Evolutionary conservation across 805 yeast genomes (phyloP), one percentile per base, ranked within the genome.

Genomic region (Schizosaccharomyces japonicus): DNA sequence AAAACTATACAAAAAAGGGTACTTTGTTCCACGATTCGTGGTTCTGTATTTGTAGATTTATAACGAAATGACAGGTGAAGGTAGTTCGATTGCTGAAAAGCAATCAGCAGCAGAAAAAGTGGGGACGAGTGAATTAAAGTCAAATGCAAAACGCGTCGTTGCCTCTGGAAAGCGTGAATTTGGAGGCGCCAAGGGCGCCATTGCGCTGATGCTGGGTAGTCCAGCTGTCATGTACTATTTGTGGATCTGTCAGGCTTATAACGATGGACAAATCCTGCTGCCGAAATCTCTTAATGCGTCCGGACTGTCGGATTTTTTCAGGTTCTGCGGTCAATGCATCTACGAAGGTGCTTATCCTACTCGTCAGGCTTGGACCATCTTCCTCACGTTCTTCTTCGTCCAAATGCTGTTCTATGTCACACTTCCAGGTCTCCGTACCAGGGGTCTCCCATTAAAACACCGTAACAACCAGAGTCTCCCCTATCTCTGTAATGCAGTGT

Each of bases 181-280:
- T 58, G 98, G 98, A 47, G 96, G 96, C 0, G 78, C 92, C 25
- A 62, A 68, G 5, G 98, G 98, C 49, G 94, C 83, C 45, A 50
- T 77, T 19, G 87, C 85, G 5, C 87, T 90, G 96, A 73, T 87
- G 76, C 59, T 73, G 42, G 93, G 94, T 2, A 90, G 90, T 66
- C 98, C 98, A 5, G 58, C 78, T 44, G 68, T 90, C 58, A 90
- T 90, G 98, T 82, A 78, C 70, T 90, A 90, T 64, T 79, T 90
- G 90, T 87, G 94, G 92, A 76, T 87, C 48, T 71, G 83, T 56
- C 87, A 90, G 47, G 72, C 73, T 52, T 84, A 78, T 61, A 82
- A 83, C 63, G 66, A 66, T 52, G 94, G 94, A 1, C 57, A 65
- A 45, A 69, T 81, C 27, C 83, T 94, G 23, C 63, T 68, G 61